These are phyloP conservation scores for Cocos nucifera DNA, from an alignment of 176 grass and related monocot genomes.

Conservation along the genomic window DNA sequence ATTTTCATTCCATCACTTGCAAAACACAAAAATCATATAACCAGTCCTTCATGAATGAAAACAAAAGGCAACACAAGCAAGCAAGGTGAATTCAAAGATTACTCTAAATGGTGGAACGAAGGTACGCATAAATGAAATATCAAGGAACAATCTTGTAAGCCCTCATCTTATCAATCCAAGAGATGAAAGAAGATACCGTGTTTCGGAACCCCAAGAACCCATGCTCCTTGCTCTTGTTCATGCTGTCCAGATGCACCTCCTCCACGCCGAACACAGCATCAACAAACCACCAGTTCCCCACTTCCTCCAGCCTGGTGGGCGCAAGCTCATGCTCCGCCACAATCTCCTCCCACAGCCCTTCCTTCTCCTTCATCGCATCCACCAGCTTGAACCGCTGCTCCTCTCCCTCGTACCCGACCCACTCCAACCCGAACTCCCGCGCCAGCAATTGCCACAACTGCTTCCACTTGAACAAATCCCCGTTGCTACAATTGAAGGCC, in stretches of 20 bases:
- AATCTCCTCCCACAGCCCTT: conserved; percentile 12
- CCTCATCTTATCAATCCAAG: conserved; percentile 14
- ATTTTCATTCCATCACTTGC: no score
- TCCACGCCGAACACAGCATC: conserved; percentile 10
- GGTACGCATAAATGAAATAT: not conserved
- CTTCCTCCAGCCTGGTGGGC: conserved; percentile 4
- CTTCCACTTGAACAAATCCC: conserved; percentile 20
- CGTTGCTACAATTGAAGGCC: conserved; percentile 19
- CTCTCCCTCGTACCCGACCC: conserved; percentile 1
- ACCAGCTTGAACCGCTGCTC: conserved; percentile 1
- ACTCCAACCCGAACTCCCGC: conserved; percentile 8
- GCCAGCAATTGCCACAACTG: conserved; percentile 7
- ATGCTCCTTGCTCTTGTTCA: conserved; percentile 23
- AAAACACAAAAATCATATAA: no score
- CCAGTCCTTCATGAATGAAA: no score
- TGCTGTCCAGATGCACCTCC: conserved; percentile 6
- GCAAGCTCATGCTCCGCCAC: conserved; percentile 12
- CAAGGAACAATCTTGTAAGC: conserved; percentile 18
- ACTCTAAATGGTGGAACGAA: not conserved
- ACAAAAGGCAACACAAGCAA: no score
- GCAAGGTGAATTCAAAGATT: no score
- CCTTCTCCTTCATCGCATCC: conserved; percentile 17
- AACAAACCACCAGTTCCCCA: not conserved
- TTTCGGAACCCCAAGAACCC: conserved; percentile 16
- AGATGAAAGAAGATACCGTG: conserved; percentile 9